Base-by-base conservation (phyloP, 2,329 filamentous ascomycete genomes). In the Scytalidium sp. region DNA sequence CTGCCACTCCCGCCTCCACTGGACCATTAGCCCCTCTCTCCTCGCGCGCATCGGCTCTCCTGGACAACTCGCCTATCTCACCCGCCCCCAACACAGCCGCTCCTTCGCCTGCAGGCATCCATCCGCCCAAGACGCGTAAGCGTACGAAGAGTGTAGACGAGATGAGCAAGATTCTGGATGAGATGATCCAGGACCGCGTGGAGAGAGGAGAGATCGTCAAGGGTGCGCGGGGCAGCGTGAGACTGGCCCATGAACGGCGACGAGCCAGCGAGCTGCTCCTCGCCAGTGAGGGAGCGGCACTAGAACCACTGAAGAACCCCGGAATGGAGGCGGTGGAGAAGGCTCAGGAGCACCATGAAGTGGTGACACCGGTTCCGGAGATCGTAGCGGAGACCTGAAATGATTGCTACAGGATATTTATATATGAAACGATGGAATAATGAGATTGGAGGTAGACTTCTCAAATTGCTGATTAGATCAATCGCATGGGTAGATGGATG, bases 151-250 rank as follows among this genome's bases (percentile, higher is more conserved):
- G 88, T 57, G 87, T 94, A 27, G 91, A 96, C 60, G 92, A 96
- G 69, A 92, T 97, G 84, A 96, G 89, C 58, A 83, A 85, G 61
- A 91, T 97, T 73, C 79, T 97, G 21, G 93, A 97, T 62, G 90
- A 96, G 70, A 97, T 97, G 93, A 94, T 97, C 52, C 88, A 92
- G 64, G 88, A 93, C 63, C 84, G 88, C 50, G 87, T 95, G 47
- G 88, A 94, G 60, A 83, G 77, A 46, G 89, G 88, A 19, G 83
- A 89, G 48, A 71, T 90, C 19, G 75, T 89, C 23, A 83, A 87
- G 60, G 79, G 84, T 46, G 72, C 72, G 46, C 76, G 85, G 52
- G 87, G 85, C 39, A 90, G 84, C 61, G 79, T 90, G 45, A 80
- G 83, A 44, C 65, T 87, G 29, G 74, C 76, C 4, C 69, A 70